Percentiles rank a stretch among this genome's conserved stretches.
phyloP scores from a whole-genome alignment of 768 basidiomycete genomes.

The Suillus clintonianus region DNA sequence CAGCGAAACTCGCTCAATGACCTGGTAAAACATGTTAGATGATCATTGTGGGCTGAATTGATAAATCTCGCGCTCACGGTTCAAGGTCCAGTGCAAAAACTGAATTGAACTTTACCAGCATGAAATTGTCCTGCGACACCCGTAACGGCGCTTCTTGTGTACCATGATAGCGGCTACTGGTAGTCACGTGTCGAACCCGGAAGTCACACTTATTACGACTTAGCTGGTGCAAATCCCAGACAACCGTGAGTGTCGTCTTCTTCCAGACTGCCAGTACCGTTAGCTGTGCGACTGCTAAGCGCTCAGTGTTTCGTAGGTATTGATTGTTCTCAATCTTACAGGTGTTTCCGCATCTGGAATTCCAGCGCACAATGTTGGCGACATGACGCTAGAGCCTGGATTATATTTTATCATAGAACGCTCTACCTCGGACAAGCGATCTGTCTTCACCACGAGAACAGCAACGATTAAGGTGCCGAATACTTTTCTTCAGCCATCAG shows the following conservation, averaged over 20 bases:
- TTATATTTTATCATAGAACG: background rate
- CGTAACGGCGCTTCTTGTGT: background rate
- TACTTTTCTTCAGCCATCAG: background rate
- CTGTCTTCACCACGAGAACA: background rate
- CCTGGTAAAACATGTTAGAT: background rate
- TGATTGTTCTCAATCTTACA: no score
- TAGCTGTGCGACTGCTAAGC: background rate
- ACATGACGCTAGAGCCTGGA: background rate
- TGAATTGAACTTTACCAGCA: background rate
- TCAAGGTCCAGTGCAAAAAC: background rate
- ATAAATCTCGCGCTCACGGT: background rate
- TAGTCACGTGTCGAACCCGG: background rate
- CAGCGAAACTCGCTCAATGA: background rate
- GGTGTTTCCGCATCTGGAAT: no score
- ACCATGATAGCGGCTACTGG: background rate
- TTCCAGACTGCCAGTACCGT: background rate
- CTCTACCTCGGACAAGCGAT: background rate
- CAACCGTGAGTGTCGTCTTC: no score
- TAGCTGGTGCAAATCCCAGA: no score
- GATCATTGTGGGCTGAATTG: background rate
- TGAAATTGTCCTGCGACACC: background rate
- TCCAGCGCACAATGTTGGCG: no score
- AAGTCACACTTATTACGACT: no score
- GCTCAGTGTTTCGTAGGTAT: no score
- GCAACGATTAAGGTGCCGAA: background rate